Evolutionary conservation across 176 grass and related monocot genomes (phyloP), one percentile per base, ranked within the genome.

Genomic region (Paspalum vaginatum): DNA sequence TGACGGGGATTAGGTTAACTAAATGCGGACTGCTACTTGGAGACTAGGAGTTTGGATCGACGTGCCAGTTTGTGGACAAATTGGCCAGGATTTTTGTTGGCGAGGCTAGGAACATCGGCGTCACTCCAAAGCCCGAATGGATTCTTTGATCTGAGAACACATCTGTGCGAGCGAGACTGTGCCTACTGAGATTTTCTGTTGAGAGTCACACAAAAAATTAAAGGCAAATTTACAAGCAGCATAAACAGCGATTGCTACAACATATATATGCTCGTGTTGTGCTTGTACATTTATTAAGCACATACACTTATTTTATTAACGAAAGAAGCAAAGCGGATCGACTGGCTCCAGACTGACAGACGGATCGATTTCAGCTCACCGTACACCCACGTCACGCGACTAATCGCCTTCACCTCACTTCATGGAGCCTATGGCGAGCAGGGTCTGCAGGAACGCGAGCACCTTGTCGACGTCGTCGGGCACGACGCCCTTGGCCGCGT

Each of bases 391-490:
- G 15, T 20, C 5, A 56, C 32, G 40, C 17, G 11, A 15, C 71
- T 18, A 59, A 22, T 77, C 72, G 70, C 62, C 81, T 15, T 50
- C 14, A 50, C 11, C 38, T 14, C 56, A 27, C 18, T 72, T 65
- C 46, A 27, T 26, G 7, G 79, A 7, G 25, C 0, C 6, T 41
- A 11, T 13, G 17, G 32, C 32, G 24, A 61, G 82, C 47, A 84
- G 15, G 20, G 26, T 56, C 2, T 45, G 20, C 64, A 79, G 8
- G 71, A 89, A 90, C 42, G 74, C 79, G 18, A 90, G 63, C 46
- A 86, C 61, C 83, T 83, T 84, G 18, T 91, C 90, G 2, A 70
- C 70, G 71, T 89, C 77, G 24, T 88, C 70, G 7, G 90, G 88
- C 76, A 88, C 70, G 41, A 91, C 62, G 45, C 74, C 71, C 81